Evolutionary conservation across 2,329 filamentous ascomycete genomes (phyloP), one percentile per base, ranked within the genome.

Genomic region (Zelopaecilomyces penicillatus): DNA sequence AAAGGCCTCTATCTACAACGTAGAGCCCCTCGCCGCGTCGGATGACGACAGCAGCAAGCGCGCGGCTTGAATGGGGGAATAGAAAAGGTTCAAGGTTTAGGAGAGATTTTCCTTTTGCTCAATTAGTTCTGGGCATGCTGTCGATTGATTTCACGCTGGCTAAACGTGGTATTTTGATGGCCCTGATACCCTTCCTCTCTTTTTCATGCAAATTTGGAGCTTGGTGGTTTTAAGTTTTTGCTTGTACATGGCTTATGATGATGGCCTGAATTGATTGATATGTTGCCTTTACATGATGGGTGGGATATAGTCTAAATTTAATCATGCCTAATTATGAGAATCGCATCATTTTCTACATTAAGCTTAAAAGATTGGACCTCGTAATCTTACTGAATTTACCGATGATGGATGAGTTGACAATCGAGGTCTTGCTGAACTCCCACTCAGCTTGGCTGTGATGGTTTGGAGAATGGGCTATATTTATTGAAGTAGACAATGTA

Each of bases 131-230:
- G 32, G 9, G n/a, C 9, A 38, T 27, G 27, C 39, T 38, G 38
- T 12, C 34, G 32, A 32, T 33, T 34, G 8, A 42, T 37, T 37
- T 26, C 37, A 31, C 40, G 39, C 37, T 45, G 30, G 44, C 28
- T 41, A 33, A 9, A 44, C 39, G 39, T 26, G 29, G 30, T 47
- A 31, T 40, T 29, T 30, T 40, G 26, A 11, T 19, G 12, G 26
- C 37, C 37, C 41, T 44, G 45, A 47, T 47, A 47, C 45, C 45
- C 45, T 41, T 47, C 39, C 42, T 41, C 42, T 47, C 38, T 37
- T 45, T 32, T 6, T 12, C 26, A 47, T 37, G 19, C 19, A 19
- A 19, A 19, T 19, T 19, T 19, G 19, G 19, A 19, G 19, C 19
- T 19, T 19, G 19, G 19, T 19, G 19, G 19, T 19, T 19, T 19